Evolutionary conservation across 768 basidiomycete species (phyloP).

Genomic region (Mycena chlorophos): DNA sequence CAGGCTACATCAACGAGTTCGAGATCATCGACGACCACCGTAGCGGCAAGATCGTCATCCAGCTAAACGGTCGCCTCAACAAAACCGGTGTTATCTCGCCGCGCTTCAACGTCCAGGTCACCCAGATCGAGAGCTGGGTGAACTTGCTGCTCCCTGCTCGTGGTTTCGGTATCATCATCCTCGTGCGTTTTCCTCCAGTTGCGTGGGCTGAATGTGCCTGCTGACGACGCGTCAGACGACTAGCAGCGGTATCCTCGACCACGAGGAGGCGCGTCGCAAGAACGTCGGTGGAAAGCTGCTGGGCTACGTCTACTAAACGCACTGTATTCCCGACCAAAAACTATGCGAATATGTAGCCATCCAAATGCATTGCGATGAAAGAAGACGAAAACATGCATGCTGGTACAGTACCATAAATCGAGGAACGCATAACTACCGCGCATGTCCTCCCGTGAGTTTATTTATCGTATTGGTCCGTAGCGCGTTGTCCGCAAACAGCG

Average conservation of each 20-base stretch:
- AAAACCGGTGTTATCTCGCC: conserved; percentile 99
- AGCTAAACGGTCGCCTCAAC: conserved; percentile 97
- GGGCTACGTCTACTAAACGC: conserved; percentile 82
- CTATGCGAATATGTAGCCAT: background rate
- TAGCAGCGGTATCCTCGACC: conserved; percentile 96
- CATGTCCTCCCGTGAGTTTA: conserved; percentile 64
- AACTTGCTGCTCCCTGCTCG: conserved; percentile 94
- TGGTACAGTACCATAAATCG: no score
- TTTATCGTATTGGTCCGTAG: conserved; percentile 80
- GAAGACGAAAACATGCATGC: conserved; percentile 4
- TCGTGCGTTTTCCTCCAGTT: conserved; percentile 51
- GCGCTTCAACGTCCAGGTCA: conserved; percentile 93
- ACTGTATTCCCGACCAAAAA: background rate
- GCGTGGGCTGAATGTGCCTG: background rate
- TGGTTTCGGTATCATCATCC: conserved; percentile 95
- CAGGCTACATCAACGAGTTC: conserved; percentile 98
- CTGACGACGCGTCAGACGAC: conserved; percentile 64
- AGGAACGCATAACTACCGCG: no score
- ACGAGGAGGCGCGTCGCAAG: conserved; percentile 98
- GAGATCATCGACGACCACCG: conserved; percentile 99
- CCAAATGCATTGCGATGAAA: conserved; percentile 4
- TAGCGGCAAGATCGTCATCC: conserved; percentile 95
- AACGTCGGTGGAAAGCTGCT: conserved; percentile 95
- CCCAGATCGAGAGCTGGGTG: conserved; percentile 94
- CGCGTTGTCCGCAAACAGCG: conserved; percentile 85